Evolutionary conservation across 2,329 filamentous ascomycete genomes (phyloP), one percentile per base, ranked within the genome.

Genomic region (Blastomyces gilchristii): DNA sequence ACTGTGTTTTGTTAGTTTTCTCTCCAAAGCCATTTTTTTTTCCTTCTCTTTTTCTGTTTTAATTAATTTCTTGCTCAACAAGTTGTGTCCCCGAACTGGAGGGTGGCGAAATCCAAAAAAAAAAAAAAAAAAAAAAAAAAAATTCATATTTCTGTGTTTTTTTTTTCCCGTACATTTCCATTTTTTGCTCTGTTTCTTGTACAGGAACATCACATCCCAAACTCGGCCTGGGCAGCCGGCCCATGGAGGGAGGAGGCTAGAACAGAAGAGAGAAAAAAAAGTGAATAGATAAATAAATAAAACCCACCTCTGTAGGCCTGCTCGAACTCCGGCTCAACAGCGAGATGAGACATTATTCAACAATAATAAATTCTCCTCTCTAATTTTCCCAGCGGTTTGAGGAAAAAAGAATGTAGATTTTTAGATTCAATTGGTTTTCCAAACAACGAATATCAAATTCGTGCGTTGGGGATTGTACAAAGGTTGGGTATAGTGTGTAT

Each of bases 281-380:
- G 11, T 9, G 34, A 34, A 37, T 37, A 37, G 1, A 11, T 37
- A 37, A 37, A 37, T 37, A 37, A 37, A 37, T 37, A 9, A 62
- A 47, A 76, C 83, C 73, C 81, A 95, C 91, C 91, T 78, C 91
- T 90, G 86, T 96, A 96, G 74, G 93, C 93, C 85, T 97, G 93
- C 86, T 97, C 87, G 82, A 97, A 97, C 83, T 99, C 93, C 74
- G 94, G 93, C 85, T 97, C 93, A 68, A 81, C 80, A 61, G 90
- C 86, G 73, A 94, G 83, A 82, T 94, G 88, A 69, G 91, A 89
- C 90, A 95, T 94, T 69, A 81, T 69, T 37, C 34, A 37, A 37
- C 8, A 37, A 37, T 1, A 9, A 37, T 62, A 8, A 52, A 34
- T 28, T 22, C 9, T 43, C 41, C 34, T 14, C 16, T 39, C 8